These are phyloP conservation scores for Phoma herbarum DNA, from an alignment of 2,329 filamentous ascomycete genomes.

Conservation along the genomic window DNA sequence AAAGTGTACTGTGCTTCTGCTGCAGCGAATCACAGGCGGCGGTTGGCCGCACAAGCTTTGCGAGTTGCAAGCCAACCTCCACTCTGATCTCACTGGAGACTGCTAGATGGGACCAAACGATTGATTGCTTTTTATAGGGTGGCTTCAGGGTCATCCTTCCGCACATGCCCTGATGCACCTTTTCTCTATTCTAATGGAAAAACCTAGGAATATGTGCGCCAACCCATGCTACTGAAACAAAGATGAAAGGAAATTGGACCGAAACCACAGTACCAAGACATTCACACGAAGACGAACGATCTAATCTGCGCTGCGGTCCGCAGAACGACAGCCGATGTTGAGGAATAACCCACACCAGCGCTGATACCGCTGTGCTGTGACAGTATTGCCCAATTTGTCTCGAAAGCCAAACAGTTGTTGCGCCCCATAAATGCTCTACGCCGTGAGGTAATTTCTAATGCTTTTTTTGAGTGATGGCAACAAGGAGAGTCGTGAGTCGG, in stretches of 20 bases:
- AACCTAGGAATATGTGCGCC: slow-evolving; percentile 13
- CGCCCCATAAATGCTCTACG: slow-evolving; percentile 46
- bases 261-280: slow-evolving; percentile 19
- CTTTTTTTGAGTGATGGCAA: slow-evolving; percentile 39
- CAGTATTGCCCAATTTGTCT: slow-evolving; percentile 21
- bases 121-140: slow-evolving; percentile 27
- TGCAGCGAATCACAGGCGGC: slow-evolving; percentile 5
- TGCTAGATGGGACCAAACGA: slow-evolving; percentile 20
- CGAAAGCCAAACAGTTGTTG: slow-evolving; percentile 30
- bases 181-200: slow-evolving; percentile 23
- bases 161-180: slow-evolving; percentile 20
- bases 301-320: slow-evolving; percentile 36
- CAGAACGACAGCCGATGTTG: slow-evolving; percentile 31
- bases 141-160: slow-evolving; percentile 7
- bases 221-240: slow-evolving; percentile 21
- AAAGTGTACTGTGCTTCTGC: slow-evolving; percentile 3
- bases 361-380: slow-evolving; percentile 25
- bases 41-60: slow-evolving; percentile 2
- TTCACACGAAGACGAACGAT: slow-evolving; percentile 27
- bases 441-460: slow-evolving; percentile 48
- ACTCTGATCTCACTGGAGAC: not conserved
- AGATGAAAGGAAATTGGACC: slow-evolving; percentile 1
- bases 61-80: not conserved
- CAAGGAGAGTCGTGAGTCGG: slow-evolving; percentile 35
- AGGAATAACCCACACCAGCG: slow-evolving; percentile 21